Conservation (phyloP, 108 stramenopile genomes). For the Discostella stelligeroides region DNA sequence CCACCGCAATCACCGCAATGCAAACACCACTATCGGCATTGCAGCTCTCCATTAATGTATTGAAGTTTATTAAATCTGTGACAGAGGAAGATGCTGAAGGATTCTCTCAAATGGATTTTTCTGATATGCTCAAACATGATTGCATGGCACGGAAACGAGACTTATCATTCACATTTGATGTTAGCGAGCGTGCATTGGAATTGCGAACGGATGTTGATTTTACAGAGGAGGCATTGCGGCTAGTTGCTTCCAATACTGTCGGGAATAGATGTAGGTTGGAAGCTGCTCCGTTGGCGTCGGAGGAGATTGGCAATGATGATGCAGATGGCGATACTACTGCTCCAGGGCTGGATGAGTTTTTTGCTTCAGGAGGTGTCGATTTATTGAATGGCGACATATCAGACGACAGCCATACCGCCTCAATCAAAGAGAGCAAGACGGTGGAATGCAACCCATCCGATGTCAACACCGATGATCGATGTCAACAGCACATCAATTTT, state of each 20-base stretch:
- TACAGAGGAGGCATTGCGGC: constrained; percentile 15
- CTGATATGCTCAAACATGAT: constrained; percentile 3
- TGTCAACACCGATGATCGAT: background rate
- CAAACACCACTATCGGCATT: constrained; percentile 5
- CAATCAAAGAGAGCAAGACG: background rate
- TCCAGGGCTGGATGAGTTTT: background rate
- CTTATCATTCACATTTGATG: constrained; percentile 10
- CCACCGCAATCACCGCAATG: constrained; percentile 3
- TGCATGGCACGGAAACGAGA: constrained; percentile 5
- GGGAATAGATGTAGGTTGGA: background rate
- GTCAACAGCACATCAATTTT: constrained; percentile 5
- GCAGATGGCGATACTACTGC: background rate
- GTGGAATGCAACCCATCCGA: background rate
- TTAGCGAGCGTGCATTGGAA: constrained; percentile 14
- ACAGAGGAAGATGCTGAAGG: background rate
- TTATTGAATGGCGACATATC: background rate
- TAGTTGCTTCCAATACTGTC: background rate
- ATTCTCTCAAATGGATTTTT: background rate
- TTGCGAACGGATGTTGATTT: constrained; percentile 15
- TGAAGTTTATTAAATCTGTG: constrained; percentile 1
- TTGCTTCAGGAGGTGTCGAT: background rate
- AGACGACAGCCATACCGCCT: background rate
- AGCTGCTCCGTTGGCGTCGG: background rate
- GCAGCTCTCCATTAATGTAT: constrained; percentile 5
- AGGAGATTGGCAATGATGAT: background rate